phyloP scores from a whole-genome alignment of 108 stramenopile species.

The Schizochytrium sp. region DNA sequence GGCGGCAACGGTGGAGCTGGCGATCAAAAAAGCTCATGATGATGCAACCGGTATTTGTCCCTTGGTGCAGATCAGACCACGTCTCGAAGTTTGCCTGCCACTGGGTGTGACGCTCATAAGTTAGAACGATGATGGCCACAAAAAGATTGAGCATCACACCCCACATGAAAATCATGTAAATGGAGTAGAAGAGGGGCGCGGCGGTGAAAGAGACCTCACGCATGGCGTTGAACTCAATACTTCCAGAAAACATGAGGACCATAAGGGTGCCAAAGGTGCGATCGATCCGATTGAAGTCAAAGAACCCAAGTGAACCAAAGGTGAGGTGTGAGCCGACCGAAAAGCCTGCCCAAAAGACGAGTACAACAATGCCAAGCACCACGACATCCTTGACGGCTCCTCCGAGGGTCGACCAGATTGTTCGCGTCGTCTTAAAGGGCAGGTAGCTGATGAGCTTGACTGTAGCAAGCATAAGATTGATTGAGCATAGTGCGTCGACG shows the following conservation, averaged over 20 bases:
- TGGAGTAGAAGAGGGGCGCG: conserved; percentile 4
- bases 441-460: neutral
- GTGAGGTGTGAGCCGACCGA: conserved; percentile 8
- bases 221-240: conserved; percentile 3
- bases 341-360: neutral
- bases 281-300: neutral
- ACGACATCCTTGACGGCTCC: neutral
- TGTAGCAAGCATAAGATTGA: neutral
- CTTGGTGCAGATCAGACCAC: neutral
- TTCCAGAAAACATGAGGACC: neutral
- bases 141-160: conserved; percentile 5
- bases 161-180: conserved; percentile 19
- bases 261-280: conserved; percentile 11
- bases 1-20: neutral
- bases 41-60: neutral
- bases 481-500: neutral
- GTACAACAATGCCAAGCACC: neutral
- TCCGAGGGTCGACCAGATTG: neutral
- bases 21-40: neutral
- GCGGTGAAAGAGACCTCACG: neutral
- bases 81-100: neutral
- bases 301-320: neutral
- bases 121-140: neutral
- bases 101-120: neutral
- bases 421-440: neutral